phyloP scores from a whole-genome alignment of 1,139 yeast species.

The Yamadazyma kanchanaburiensis region DNA sequence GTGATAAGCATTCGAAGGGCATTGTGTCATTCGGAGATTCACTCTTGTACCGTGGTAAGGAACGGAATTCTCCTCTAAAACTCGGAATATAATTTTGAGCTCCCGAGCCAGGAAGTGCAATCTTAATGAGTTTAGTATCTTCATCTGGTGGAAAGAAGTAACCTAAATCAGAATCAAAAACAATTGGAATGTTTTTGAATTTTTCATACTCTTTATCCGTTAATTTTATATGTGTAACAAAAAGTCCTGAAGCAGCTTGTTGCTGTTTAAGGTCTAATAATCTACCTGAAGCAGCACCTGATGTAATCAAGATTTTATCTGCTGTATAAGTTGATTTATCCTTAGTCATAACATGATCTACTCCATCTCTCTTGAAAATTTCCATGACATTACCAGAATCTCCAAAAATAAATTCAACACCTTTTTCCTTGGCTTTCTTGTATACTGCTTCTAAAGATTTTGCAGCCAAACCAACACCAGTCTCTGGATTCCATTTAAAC shows the following conservation, averaged over 20 bases:
- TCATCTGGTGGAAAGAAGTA: constrained; percentile 37
- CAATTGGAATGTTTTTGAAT: constrained; percentile 24
- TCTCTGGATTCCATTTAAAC: constrained; percentile 18
- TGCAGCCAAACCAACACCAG: constrained; percentile 31
- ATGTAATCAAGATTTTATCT: constrained; percentile 22
- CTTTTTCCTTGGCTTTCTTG: constrained; percentile 16
- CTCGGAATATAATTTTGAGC: constrained; percentile 25
- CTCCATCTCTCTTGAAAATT: constrained; percentile 7
- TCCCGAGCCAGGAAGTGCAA: constrained; percentile 37
- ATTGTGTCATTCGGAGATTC: constrained; percentile 30
- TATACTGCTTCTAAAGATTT: constrained; percentile 22
- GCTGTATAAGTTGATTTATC: constrained; percentile 22
- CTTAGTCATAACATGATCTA: constrained; percentile 15
- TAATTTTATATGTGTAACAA: constrained; percentile 31
- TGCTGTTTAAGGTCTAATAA: constrained; percentile 26
- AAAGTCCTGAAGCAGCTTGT: constrained; percentile 32
- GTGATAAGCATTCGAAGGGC: constrained; percentile 18
- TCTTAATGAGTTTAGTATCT: constrained; percentile 29
- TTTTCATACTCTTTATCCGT: constrained; percentile 21
- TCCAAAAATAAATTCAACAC: constrained; percentile 29
- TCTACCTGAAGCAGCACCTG: constrained; percentile 30
- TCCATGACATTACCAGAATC: constrained; percentile 15
- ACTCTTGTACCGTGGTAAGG: constrained; percentile 34
- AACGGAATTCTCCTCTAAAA: constrained; percentile 13
- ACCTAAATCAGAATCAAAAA: constrained; percentile 39